Conservation (phyloP, 768 basidiomycete genomes). For the Pilatotrama ljubarskyi region DNA sequence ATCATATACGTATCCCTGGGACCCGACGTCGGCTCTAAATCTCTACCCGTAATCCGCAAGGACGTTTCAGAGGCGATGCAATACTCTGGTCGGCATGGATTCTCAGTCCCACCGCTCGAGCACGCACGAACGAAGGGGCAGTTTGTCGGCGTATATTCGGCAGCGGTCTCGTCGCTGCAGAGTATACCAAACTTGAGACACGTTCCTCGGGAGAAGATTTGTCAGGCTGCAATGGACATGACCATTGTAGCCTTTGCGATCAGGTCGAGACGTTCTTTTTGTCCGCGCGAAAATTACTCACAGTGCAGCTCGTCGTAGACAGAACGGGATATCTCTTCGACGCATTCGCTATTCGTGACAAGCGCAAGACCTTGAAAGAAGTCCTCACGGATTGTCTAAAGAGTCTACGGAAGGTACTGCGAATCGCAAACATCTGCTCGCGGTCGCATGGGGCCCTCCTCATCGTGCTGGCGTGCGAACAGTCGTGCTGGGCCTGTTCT, state of each 20-base stretch:
- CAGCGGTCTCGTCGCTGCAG: neutral
- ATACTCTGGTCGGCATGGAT: too few relatives aligned
- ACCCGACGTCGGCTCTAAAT: too few relatives aligned
- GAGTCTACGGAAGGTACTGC: conserved; percentile 39
- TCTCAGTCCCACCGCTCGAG: too few relatives aligned
- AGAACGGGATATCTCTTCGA: conserved; percentile 58
- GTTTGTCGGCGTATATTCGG: neutral
- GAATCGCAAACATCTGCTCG: neutral
- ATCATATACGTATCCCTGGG: too few relatives aligned
- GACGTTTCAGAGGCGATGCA: too few relatives aligned
- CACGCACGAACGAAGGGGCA: neutral
- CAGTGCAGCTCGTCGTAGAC: neutral
- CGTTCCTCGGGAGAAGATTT: conserved; percentile 4
- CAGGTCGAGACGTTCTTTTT: neutral
- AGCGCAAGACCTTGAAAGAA: conserved; percentile 29
- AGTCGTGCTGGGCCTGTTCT: too few relatives aligned
- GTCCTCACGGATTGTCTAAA: conserved; percentile 40
- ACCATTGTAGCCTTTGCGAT: conserved; percentile 3
- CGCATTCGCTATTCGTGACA: conserved; percentile 35
- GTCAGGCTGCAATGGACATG: neutral
- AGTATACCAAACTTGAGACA: neutral
- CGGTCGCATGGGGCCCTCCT: too few relatives aligned
- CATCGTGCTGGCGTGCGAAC: too few relatives aligned
- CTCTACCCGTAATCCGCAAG: too few relatives aligned
- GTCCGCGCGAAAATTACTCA: too few relatives aligned